A percentile compares a stretch with the other conserved stretches of the same genome.
phyloP scores from a whole-genome alignment of 208 protist genomes.

The Leptomonas seymouri region DNA sequence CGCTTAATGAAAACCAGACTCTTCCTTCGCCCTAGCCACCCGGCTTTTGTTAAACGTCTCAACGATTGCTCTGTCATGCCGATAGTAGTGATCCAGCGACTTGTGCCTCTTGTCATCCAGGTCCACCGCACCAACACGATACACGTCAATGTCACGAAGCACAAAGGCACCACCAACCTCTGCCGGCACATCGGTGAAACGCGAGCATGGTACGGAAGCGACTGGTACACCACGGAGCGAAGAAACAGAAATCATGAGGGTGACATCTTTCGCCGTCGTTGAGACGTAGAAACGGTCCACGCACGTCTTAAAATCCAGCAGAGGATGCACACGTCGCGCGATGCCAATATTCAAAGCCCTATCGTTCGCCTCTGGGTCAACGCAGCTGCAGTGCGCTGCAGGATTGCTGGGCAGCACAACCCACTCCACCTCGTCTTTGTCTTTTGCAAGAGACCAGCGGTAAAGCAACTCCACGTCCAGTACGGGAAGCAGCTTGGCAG shows the following conservation, averaged over 20 bases:
- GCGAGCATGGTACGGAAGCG: slow-evolving; percentile 2
- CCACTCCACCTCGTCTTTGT: slow-evolving; percentile 44
- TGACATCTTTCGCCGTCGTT: slow-evolving; percentile 75
- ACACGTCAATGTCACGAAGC: slow-evolving; percentile 24
- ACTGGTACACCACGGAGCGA: slow-evolving; percentile 8
- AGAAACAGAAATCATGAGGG: slow-evolving; percentile 58
- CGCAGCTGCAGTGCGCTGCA: slow-evolving; percentile 24
- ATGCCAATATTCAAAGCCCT: not conserved
- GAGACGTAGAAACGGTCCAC: slow-evolving; percentile 70
- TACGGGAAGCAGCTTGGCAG: slow-evolving; percentile 21
- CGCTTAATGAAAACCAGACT: not conserved
- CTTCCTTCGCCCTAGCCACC: not conserved
- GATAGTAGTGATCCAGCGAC: slow-evolving; percentile 62
- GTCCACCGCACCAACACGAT: slow-evolving; percentile 74
- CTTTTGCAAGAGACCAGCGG: slow-evolving; percentile 47
- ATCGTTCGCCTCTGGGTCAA: not conserved
- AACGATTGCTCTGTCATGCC: slow-evolving; percentile 51
- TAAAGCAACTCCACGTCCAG: slow-evolving; percentile 71
- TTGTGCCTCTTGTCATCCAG: slow-evolving; percentile 75
- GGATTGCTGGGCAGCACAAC: slow-evolving; percentile 28
- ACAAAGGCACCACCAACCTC: slow-evolving; percentile 29
- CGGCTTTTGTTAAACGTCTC: slow-evolving; percentile 34
- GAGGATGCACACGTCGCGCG: slow-evolving; percentile 25
- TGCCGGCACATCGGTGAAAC: not conserved
- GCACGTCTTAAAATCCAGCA: slow-evolving; percentile 40